Base-by-base conservation (phyloP, 306 rosid genomes). In the Dicorynia guianensis region DNA sequence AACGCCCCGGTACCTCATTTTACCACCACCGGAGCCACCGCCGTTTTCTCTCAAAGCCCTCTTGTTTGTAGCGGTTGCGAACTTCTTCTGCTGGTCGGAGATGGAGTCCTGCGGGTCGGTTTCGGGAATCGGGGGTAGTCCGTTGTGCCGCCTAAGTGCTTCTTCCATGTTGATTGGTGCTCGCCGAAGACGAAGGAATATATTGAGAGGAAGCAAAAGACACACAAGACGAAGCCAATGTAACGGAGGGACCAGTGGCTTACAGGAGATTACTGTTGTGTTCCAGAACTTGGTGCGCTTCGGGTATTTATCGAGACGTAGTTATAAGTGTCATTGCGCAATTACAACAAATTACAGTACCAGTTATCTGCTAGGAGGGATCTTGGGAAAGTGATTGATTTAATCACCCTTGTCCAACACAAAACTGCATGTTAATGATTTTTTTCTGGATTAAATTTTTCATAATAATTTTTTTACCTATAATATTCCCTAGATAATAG, bases 1-100 rank as follows among this genome's bases (percentile, higher is more conserved):
- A 0, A 95, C 99, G 4, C 99, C 99, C 0, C 99, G 97, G 85
- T 95, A 95, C 58, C 97, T 78, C 48, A 85, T 35, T 0, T 84
- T 57, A 3, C 80, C 77, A 0, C 68, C 72, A 0, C 50, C 39
- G 17, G 80, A 7, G 42, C 20, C 19, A 18, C 7, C 20, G 30
- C 30, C 2, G 8, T 56, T 74, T 3, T 95, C 97, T 36, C 83
- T 74, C 2, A 50, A 0, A 0, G 82, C 1, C 14, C 90, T 76
- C 77, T 89, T 91, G 78, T 66, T 86, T 44, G 78, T 11, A 34
- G 77, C 9, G 56, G 78, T 0, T 3, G 49, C 11, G 66, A 53
- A 18, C 13, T 72, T 76, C 52, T 67, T 85, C 5, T 3, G 70
- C 74, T 15, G 14, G 50, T 53, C 73, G 35, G 77, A 14, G 63